A percentile compares a stretch with the other conserved stretches of the same genome.
Evolutionary conservation across 2,329 filamentous ascomycete genomes (phyloP).

Genomic region (Pseudogymnoascus sp.): DNA sequence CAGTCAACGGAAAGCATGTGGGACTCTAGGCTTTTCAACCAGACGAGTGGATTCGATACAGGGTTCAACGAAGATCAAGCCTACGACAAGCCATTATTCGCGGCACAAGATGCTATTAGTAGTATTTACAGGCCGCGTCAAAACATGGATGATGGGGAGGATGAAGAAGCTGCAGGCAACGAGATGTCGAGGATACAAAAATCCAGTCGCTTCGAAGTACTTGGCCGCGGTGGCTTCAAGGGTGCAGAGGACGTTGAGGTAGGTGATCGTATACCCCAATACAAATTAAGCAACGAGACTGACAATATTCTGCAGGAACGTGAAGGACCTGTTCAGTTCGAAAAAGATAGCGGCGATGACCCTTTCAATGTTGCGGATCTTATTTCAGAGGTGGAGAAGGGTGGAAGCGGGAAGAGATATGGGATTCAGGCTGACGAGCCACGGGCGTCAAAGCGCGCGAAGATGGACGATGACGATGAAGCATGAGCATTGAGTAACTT

Average conservation of each 20-base stretch:
- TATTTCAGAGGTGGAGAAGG: constrained; percentile 67
- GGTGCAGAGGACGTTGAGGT: constrained; percentile 77
- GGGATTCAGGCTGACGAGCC: constrained; percentile 62
- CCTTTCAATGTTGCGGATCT: constrained; percentile 95
- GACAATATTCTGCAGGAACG: constrained; percentile 46
- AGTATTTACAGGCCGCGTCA: constrained; percentile 84
- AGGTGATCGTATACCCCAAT: constrained; percentile 27
- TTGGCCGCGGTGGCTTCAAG: constrained; percentile 88
- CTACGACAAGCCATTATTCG: constrained; percentile 96
- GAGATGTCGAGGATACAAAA: constrained; percentile 87
- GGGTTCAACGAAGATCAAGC: constrained; percentile 97
- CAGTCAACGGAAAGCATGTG: constrained; percentile 92
- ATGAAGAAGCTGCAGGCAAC: constrained; percentile 70
- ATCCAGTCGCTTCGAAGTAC: constrained; percentile 75
- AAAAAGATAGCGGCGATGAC: constrained; percentile 70
- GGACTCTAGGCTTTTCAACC: constrained; percentile 91
- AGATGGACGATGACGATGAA: constrained; percentile 64
- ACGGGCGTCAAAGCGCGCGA: constrained; percentile 60
- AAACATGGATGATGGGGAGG: constrained; percentile 67
- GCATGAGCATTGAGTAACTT: constrained; percentile 30
- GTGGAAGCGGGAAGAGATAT: constrained; percentile 63
- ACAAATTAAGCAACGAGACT: not conserved
- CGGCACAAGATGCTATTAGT: constrained; percentile 87
- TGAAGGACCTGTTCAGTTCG: constrained; percentile 92
- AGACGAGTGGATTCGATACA: constrained; percentile 79